Base-by-base conservation (phyloP, 768 basidiomycete genomes). In the Boletus reticuloceps region DNA sequence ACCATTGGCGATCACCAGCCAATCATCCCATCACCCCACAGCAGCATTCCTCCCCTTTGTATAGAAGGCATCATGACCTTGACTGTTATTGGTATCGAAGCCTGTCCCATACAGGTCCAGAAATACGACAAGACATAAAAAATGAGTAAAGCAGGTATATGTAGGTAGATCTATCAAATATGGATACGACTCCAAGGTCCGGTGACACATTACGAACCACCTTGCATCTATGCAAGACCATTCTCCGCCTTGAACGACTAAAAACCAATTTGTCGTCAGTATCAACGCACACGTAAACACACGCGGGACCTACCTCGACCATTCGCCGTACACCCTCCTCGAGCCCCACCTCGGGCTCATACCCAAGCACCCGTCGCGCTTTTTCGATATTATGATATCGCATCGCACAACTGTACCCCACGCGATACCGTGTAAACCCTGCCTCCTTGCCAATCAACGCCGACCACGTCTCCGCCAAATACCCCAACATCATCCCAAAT, bases 351-450 rank as follows among this genome's bases (percentile, higher is more conserved):
- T 91, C 74, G 1, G 97, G 97, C 69, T 94, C 93, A 72, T 99
- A 99, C 2, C 94, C 95, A 40, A 99, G 76, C 56, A 98, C 81
- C 55, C 94, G 75, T 62, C 94, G 78, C 11, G 96, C 89, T 75
- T 89, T 94, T 74, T 98, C 97, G 44, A 95, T 93, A 66, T 97
- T 96, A 72, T 95, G 89, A 78, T 87, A 98, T 58, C 94, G 79
- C 51, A 80, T 80, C 41, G 85, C 85, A 67, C 88, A 91, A 49
- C 82, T 86, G 68, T 85, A 94, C 19, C 82, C 81, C 25, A 98
- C 90, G 60, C 91, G 85, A 73, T 85, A 95, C 54, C 79, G 78
- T 19, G 94, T 98, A 64, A 99, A 91, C 17, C 86, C 84, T 12
- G 92, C 85, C 66, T 91, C 85, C 69, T 84, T 88, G 10, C 94